Evolutionary conservation across 345 rosid genomes (phyloP), one percentile per base, ranked within the genome.

Genomic region (Psidium friedrichsthalianum): DNA sequence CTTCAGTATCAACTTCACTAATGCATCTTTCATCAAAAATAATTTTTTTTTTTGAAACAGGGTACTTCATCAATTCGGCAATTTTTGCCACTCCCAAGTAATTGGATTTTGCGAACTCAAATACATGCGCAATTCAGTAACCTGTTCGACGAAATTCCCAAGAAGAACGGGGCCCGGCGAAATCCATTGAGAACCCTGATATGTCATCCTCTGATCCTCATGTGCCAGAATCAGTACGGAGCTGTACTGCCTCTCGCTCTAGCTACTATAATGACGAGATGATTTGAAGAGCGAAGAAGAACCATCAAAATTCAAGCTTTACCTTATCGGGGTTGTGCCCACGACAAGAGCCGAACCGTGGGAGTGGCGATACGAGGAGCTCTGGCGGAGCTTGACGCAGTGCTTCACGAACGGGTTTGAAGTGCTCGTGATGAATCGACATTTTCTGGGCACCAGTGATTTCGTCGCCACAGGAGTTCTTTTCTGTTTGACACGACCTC

Each of bases 331-430:
- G 57, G 93, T 92, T 57, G 94, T 82, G 64, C 99, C 98, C 83
- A 97, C 93, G 88, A 97, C 91, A 42, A 97, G 94, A 91, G 89
- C 95, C 76, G 96, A 93, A 84, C 90, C 89, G 90, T 95, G 96
- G 55, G 93, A 86, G 89, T 94, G 96, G 82, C 99, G 98, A 83
- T 97, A 95, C 86, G 96, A 91, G 55, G 99, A 91, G 93, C 91
- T 93, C 57, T 89, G 94, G 12, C 92, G 92, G 74, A 97, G 98
- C 94, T 94, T 97, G 64, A 94, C 90, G 86, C 99, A 97, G 91
- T 95, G 98, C 88, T 94, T 95, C 51, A 97, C 93, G 86, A 95
- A 95, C 51, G 98, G 94, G 90, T 97, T 97, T 56, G 98, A 88
- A 27, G 96, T 89, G 90, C 98, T 95, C 6, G 93, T 86, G 74